Evolutionary conservation across 805 yeast species (phyloP).

Genomic region (Wickerhamomyces chaumierensis): DNA sequence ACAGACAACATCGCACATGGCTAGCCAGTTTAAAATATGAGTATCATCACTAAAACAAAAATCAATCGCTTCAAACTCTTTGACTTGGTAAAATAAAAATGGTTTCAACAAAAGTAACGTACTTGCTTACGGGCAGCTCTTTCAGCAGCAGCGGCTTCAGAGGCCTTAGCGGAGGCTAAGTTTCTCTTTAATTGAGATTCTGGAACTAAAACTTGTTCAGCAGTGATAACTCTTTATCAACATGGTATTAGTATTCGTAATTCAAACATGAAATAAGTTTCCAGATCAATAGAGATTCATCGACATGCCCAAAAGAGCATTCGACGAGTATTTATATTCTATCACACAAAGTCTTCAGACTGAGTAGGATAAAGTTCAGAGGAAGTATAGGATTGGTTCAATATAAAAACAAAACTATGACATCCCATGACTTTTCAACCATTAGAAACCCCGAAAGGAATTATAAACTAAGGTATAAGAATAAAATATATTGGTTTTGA

Average conservation of each 20-base stretch:
- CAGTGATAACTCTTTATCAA: conserved; percentile 20
- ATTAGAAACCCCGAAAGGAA: conserved; percentile 1
- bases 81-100: not conserved
- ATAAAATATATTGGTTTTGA: not conserved
- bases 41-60: conserved; percentile 37
- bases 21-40: conserved; percentile 48
- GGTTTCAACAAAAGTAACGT: conserved; percentile 30
- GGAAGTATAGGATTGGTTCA: conserved; percentile 17
- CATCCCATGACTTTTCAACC: conserved; percentile 20
- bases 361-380: conserved; percentile 16
- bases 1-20: conserved; percentile 58
- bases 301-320: conserved; percentile 23
- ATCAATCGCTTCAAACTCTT: conserved; percentile 1
- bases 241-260: conserved; percentile 1
- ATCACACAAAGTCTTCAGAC: conserved; percentile 2
- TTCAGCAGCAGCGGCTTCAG: conserved; percentile 71
- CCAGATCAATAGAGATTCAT: conserved; percentile 7
- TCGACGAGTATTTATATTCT: conserved; percentile 17
- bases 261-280: not conserved
- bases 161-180: conserved; percentile 66
- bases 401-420: conserved; percentile 3
- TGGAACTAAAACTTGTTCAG: conserved; percentile 43
- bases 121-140: conserved; percentile 70
- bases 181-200: conserved; percentile 80
- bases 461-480: conserved; percentile 1